phyloP scores from a whole-genome alignment of 2,329 filamentous ascomycete species.

The Fusarium haematococcum region DNA sequence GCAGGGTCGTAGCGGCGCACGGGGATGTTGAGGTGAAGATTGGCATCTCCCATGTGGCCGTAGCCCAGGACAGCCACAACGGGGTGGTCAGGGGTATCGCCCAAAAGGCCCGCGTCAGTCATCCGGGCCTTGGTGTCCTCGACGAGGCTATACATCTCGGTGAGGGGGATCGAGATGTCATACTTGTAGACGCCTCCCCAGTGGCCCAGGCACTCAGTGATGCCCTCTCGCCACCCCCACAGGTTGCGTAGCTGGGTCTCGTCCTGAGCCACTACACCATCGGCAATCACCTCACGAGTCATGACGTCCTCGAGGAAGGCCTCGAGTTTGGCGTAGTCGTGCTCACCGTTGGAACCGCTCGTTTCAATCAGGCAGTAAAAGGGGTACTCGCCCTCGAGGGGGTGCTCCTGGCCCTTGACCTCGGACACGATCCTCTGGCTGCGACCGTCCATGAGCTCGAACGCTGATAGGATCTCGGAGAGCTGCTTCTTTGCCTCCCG shows the following conservation, averaged over 20 bases:
- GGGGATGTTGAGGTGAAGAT: conserved; percentile 92
- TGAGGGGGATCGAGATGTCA: conserved; percentile 92
- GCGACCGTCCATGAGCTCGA: conserved; percentile 93
- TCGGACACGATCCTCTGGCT: conserved; percentile 82
- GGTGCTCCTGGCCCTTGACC: conserved; percentile 81
- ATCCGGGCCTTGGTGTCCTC: conserved; percentile 84
- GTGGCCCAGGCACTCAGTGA: conserved; percentile 89
- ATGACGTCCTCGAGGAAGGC: conserved; percentile 92
- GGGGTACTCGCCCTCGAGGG: conserved; percentile 84
- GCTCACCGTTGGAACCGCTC: conserved; percentile 91
- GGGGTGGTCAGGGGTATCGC: conserved; percentile 79
- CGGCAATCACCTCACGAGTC: conserved; percentile 84
- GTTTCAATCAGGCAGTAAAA: conserved; percentile 99
- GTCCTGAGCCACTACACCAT: conserved; percentile 93
- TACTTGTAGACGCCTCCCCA: conserved; percentile 99
- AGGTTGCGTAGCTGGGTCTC: conserved; percentile 88
- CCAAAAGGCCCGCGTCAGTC: conserved; percentile 78
- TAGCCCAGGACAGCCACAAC: conserved; percentile 95
- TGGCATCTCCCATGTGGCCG: conserved; percentile 97
- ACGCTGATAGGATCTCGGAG: conserved; percentile 95
- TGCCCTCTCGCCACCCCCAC: conserved; percentile 94
- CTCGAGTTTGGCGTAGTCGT: conserved; percentile 92
- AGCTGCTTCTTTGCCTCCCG: conserved; percentile 89
- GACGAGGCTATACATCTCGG: conserved; percentile 88
- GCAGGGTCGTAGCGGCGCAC: conserved; percentile 85